These are phyloP conservation scores for Kwoniella shandongensis DNA, from an alignment of 768 basidiomycete species.

Conservation along the genomic window DNA sequence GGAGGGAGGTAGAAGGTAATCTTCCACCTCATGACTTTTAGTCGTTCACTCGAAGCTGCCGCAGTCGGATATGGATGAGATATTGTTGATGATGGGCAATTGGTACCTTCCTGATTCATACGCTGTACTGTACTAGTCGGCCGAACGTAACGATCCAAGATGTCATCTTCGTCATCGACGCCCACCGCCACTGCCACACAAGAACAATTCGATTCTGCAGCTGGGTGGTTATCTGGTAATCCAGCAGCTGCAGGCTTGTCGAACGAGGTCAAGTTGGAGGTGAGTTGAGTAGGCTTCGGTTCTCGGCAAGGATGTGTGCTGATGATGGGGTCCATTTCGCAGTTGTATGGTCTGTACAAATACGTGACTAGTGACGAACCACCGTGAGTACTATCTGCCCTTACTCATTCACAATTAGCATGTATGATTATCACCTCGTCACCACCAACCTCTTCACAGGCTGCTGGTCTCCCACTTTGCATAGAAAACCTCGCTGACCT, in stretches of 20 bases:
- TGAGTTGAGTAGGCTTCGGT: conserved; percentile 6
- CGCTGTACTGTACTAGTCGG: no score
- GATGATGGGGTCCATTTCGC: neutral
- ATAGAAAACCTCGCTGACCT: neutral
- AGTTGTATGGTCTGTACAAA: conserved; percentile 52
- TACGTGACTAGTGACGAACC: conserved; percentile 23
- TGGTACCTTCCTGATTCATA: no score
- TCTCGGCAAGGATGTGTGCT: neutral
- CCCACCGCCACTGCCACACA: neutral
- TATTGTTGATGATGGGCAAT: no score
- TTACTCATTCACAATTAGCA: neutral
- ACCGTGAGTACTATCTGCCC: no score
- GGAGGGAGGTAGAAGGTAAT: no score
- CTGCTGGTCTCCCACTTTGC: no score
- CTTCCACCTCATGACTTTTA: no score
- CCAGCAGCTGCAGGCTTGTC: conserved; percentile 45
- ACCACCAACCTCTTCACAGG: no score
- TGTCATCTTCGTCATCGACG: no score
- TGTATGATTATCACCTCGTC: conserved; percentile 8
- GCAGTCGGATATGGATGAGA: no score
- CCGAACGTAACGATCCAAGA: no score
- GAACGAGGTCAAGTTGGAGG: conserved; percentile 49
- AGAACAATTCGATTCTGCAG: conserved; percentile 36
- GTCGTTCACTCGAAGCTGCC: no score
- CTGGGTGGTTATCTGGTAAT: conserved; percentile 39